Evolutionary conservation across 495 filamentous ascomycete genomes (phyloP).

Genomic region (Penicillium cosmopolitanum): DNA sequence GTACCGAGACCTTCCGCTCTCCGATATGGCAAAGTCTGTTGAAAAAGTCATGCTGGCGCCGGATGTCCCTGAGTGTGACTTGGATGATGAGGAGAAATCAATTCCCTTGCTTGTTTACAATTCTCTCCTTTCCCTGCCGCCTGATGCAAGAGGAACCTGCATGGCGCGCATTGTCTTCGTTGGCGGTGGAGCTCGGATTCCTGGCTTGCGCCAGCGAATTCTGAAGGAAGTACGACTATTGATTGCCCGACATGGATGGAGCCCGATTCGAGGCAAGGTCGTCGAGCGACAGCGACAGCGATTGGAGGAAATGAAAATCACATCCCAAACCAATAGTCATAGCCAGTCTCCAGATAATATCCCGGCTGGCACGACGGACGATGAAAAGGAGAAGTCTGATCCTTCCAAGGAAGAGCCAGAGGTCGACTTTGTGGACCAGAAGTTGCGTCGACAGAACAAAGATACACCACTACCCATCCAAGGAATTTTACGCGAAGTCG

Average conservation of each 20-base stretch:
- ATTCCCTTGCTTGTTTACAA: slow-evolving; percentile 75
- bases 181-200: slow-evolving; percentile 78
- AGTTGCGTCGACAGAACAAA: slow-evolving; percentile 56
- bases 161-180: slow-evolving; percentile 91
- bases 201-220: slow-evolving; percentile 79
- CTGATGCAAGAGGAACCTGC: slow-evolving; percentile 80
- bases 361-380: slow-evolving; percentile 44
- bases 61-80: slow-evolving; percentile 53
- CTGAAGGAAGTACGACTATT: slow-evolving; percentile 71
- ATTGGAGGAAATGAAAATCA: slow-evolving; percentile 48
- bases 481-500: slow-evolving; percentile 72
- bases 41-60: slow-evolving; percentile 73
- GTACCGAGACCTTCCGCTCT: slow-evolving; percentile 63
- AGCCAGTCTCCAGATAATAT: slow-evolving; percentile 10
- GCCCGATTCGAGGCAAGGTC: slow-evolving; percentile 65
- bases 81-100: slow-evolving; percentile 86
- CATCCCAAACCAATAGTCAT: slow-evolving; percentile 28
- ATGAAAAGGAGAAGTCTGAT: slow-evolving; percentile 42
- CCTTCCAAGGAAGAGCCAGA: slow-evolving; percentile 40
- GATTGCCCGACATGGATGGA: slow-evolving; percentile 73
- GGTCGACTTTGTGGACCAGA: slow-evolving; percentile 65
- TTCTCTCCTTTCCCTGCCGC: slow-evolving; percentile 71
- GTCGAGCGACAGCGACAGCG: slow-evolving; percentile 58
- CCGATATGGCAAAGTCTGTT: slow-evolving; percentile 68
- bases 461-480: slow-evolving; percentile 46